Base-by-base conservation (phyloP, 768 basidiomycete species). In the Cystofilobasidium macerans region DNA sequence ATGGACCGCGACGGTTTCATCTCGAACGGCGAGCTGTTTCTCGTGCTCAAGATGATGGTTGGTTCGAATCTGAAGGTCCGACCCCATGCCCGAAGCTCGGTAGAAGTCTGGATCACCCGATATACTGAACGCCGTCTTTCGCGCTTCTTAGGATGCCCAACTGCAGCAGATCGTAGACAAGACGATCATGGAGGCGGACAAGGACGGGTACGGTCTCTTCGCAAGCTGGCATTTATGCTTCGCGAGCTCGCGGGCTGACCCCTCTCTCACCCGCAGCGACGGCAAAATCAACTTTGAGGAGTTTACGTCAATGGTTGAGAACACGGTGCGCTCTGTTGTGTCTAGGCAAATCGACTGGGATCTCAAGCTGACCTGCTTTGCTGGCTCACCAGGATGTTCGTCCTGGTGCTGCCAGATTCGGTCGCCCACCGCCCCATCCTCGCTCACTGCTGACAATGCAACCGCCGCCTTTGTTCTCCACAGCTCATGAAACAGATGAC, bases 1-100 rank as follows among this genome's bases (percentile, higher is more conserved):
- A 89, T 99, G 75, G 95, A 99, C 76, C 83, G 95, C 60, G 95
- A 99, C 73, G 92, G 91, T 11, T 99, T 78, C 78, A 99, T 99
- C 76, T 95, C 92, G 16, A 99, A 99, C 73, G 95, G 95, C 64
- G 95, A 99, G 77, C 83, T 99, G 35, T 99, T 97, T 80, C 79
- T 99, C 56, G 95, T 99, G 43, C 80, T 99, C 70, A 99, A 99
- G 82, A 98, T 98, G 90, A 99, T 99, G 95, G 95, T 98, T 58
- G 95, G 95, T 38, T 97, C 88, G 77, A 99, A 99, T 77, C 80
- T 99, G 72, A 99, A 99, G 82, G 91, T 91, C 57, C 67, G 76
- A 54, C 13, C 20, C 11, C 26, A 3, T 56, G 0, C 30, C 45
- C 1, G 16, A n/a, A 12, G 24, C 22, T 14, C 42, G 2, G 2